Evolutionary conservation across 305 asterid species (phyloP).

Genomic region (Nicotiana rustica): DNA sequence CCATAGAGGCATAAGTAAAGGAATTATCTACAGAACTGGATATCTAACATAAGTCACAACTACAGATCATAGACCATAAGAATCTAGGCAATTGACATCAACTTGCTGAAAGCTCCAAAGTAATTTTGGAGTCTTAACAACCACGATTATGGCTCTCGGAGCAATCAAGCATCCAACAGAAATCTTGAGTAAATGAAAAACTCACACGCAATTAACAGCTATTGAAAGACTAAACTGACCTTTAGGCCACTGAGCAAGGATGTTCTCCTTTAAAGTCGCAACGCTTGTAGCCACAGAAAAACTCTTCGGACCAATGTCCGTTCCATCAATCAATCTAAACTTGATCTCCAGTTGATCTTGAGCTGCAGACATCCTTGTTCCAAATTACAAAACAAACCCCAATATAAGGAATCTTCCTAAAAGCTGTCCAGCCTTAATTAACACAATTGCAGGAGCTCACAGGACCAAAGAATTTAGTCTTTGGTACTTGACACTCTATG

Average conservation of each 20-base stretch:
- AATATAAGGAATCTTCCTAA: constrained; percentile 48
- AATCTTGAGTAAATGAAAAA: background rate
- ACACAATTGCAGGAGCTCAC: constrained; percentile 10
- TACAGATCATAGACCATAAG: constrained; percentile 7
- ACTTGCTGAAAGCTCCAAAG: background rate
- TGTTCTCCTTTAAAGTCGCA: constrained; percentile 82
- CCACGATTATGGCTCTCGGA: background rate
- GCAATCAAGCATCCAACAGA: background rate
- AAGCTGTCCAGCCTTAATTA: constrained; percentile 30
- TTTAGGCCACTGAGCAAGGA: constrained; percentile 95
- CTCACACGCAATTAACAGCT: background rate
- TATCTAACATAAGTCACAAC: constrained; percentile 13
- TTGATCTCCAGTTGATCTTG: constrained; percentile 72
- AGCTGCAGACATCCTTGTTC: constrained; percentile 35
- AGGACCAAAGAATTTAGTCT: constrained; percentile 36
- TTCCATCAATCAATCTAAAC: constrained; percentile 91
- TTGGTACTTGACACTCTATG: constrained; percentile 31
- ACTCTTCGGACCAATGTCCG: constrained; percentile 87
- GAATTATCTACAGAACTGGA: background rate
- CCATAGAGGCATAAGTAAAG: background rate
- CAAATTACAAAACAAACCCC: constrained; percentile 36
- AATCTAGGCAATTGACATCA: background rate
- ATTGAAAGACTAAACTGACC: constrained; percentile 55
- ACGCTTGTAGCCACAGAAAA: constrained; percentile 74
- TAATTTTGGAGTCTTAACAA: background rate